Evolutionary conservation across 2,329 filamentous ascomycete genomes (phyloP), one percentile per base, ranked within the genome.

Genomic region (Aspergillus unguis): DNA sequence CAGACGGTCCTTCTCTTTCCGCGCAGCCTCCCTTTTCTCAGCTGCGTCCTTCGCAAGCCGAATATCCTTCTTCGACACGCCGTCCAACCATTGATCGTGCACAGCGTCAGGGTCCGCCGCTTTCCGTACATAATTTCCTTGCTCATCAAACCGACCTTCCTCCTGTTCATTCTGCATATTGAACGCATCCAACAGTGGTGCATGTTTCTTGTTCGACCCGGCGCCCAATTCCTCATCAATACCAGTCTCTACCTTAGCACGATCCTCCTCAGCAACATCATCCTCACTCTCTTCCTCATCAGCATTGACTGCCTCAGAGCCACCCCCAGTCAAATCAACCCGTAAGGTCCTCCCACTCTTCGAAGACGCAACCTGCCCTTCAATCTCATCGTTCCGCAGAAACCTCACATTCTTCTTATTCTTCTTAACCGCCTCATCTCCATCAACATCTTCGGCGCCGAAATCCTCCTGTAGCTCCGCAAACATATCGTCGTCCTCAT

Each of bases 111-210:
- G 90, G 63, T 99, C 94, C 6, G 76, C 82, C 0, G 92, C 92
- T 71, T 95, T 95, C 52, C 94, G 85, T 41, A 99, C 84, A 68
- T 85, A 99, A 70, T 97, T 99, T 7, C 92, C 92, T 1, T 85
- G 77, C 62, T 94, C 88, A 68, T 99, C 94, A 64, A 96, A 99
- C 8, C 85, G 82, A 1, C 94, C 94, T 62, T 97, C 92, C 65
- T 97, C 91, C 69, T 95, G 86, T 71, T 99, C 94, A 9, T 83
- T 77, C 54, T 84, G 85, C 80, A 99, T 88, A 67, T 99, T 97
- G 80, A 99, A 99, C 2, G 92, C 92, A 70, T 97, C 94, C 5
- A 99, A 81, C 69, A 94, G 90, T 1, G 94, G 94, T 1, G 94
- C 94, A 70, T 96, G 90, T 63, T 85, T 88, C 75, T 96, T 97